phyloP scores from a whole-genome alignment of 1,284 basidiomycete genomes.

The Moniliella sp. region DNA sequence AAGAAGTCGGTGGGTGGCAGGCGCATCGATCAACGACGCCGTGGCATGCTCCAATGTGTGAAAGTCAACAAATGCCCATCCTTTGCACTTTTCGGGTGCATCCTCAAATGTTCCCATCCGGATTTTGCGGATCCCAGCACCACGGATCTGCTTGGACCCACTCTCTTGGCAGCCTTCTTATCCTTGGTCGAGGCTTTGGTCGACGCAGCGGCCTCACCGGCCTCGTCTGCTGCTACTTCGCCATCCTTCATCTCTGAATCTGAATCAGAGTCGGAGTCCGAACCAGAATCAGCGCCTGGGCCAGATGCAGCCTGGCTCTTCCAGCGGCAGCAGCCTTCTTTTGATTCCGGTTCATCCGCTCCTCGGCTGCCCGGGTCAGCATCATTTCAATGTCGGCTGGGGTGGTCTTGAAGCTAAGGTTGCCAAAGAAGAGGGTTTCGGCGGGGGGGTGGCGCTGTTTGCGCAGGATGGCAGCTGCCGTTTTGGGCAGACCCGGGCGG shows the following conservation, averaged over 20 bases:
- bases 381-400: slow-evolving; percentile 37
- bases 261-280: neutral
- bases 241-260: neutral
- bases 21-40: slow-evolving; percentile 56
- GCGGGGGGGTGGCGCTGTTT: slow-evolving; percentile 41
- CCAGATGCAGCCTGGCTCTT: slow-evolving; percentile 2
- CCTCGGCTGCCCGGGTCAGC: neutral
- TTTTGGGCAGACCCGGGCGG: neutral
- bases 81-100: slow-evolving; percentile 65
- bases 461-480: neutral
- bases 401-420: slow-evolving; percentile 64
- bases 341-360: neutral
- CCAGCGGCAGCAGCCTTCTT: neutral
- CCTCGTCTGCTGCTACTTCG: neutral
- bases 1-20: slow-evolving; percentile 59
- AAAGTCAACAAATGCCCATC: slow-evolving; percentile 90
- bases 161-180: neutral
- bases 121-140: slow-evolving; percentile 70
- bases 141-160: slow-evolving; percentile 38
- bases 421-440: slow-evolving; percentile 67
- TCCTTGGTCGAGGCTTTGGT: slow-evolving; percentile 1
- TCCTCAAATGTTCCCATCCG: slow-evolving; percentile 90
- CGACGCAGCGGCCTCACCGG: slow-evolving; percentile 1
- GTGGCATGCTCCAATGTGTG: slow-evolving; percentile 56
- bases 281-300: neutral